phyloP scores from a whole-genome alignment of 768 basidiomycete species.

The Lenzites betulinus region DNA sequence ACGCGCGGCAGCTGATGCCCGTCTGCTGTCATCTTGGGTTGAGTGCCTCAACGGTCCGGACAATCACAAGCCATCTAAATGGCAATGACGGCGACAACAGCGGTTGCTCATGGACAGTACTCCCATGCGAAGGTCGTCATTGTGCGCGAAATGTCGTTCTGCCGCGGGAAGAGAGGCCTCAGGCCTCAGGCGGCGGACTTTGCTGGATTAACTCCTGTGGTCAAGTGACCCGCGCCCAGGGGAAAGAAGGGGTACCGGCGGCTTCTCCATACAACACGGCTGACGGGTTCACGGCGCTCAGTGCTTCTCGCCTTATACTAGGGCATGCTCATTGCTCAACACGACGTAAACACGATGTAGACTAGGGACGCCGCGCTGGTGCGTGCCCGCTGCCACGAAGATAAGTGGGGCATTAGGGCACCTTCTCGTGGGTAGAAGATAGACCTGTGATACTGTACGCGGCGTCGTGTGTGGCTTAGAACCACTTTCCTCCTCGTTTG shows the following conservation, averaged over 20 bases:
- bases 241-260: constrained; percentile 1
- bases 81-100: background rate
- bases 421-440: constrained; percentile 8
- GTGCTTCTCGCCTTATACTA: constrained; percentile 11
- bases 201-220: constrained; percentile 12
- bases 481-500: constrained; percentile 74
- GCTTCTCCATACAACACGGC: constrained; percentile 9
- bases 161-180: background rate
- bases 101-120: background rate
- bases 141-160: background rate
- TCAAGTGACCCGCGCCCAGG: constrained; percentile 17
- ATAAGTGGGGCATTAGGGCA: background rate
- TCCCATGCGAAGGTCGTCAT: background rate
- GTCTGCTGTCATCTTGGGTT: background rate
- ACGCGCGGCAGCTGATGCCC: background rate
- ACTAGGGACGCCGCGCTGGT: constrained; percentile 4
- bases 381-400: background rate
- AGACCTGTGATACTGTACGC: background rate
- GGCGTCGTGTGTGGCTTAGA: constrained; percentile 42
- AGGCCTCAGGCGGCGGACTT: constrained; percentile 8
- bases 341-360: constrained; percentile 20
- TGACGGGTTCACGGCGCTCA: constrained; percentile 4
- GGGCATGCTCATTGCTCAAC: constrained; percentile 11
- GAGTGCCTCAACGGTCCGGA: background rate
- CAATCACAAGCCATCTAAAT: constrained; percentile 2